phyloP scores from a whole-genome alignment of 2,329 filamentous ascomycete species.

The Alternaria longipes region DNA sequence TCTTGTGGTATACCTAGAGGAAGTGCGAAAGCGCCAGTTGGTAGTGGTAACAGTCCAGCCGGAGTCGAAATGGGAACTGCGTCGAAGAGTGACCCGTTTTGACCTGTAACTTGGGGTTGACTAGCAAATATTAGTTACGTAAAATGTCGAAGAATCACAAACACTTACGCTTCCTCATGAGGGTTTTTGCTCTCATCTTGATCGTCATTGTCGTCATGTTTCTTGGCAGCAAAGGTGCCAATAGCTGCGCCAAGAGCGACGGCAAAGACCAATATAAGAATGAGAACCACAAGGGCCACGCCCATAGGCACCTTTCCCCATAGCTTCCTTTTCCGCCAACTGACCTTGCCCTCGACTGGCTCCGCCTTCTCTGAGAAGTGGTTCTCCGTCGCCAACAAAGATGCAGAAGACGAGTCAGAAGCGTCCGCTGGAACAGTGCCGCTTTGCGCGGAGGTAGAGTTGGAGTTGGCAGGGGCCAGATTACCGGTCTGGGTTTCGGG shows the following conservation, averaged over 20 bases:
- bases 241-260: slow-evolving; percentile 63
- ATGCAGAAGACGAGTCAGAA: slow-evolving; percentile 41
- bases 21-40: slow-evolving; percentile 61
- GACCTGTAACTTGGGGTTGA: slow-evolving; percentile 57
- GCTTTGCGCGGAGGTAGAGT: slow-evolving; percentile 20
- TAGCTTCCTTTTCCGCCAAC: slow-evolving; percentile 54
- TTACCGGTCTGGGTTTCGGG: slow-evolving; percentile 46
- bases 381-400: slow-evolving; percentile 35
- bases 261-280: slow-evolving; percentile 58
- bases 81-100: slow-evolving; percentile 59
- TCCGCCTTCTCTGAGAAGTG: slow-evolving; percentile 43
- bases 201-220: slow-evolving; percentile 29
- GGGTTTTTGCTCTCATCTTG: slow-evolving; percentile 24
- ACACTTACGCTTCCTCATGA: slow-evolving; percentile 44
- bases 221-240: slow-evolving; percentile 62
- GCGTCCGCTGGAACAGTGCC: slow-evolving; percentile 35
- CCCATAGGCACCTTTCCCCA: slow-evolving; percentile 63
- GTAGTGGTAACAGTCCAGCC: slow-evolving; percentile 55
- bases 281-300: slow-evolving; percentile 57
- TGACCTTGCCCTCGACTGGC: slow-evolving; percentile 28
- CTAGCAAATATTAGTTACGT: slow-evolving; percentile 33
- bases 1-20: slow-evolving; percentile 58
- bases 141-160: background rate
- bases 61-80: slow-evolving; percentile 61
- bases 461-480: slow-evolving; percentile 27